Base-by-base conservation (phyloP, 2,329 filamentous ascomycete species). In the Nothopassalora personata region DNA sequence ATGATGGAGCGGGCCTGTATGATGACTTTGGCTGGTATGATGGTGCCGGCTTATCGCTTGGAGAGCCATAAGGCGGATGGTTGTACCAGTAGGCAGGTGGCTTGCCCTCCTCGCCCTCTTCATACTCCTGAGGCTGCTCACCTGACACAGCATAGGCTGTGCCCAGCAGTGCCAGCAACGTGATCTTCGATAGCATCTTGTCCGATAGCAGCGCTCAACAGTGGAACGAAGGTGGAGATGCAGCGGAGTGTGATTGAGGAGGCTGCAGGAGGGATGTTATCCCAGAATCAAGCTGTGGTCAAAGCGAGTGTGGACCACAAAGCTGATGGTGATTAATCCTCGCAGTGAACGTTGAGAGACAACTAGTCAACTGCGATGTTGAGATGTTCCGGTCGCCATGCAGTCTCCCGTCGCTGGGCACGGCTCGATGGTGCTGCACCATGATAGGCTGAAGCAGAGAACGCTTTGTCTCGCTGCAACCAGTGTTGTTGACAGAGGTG, bases 181-280 rank as follows among this genome's bases (percentile, higher is more conserved):
- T 52, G 51, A 61, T 52, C 56, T 58, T 58, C 43, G 52, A 61
- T 27, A 58, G 52, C 59, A 61, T 61, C 57, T 55, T 59, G 11
- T 27, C 30, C 49, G 19, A 33, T n/a, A 18, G 23, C n/a, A 39
- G 23, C 30, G 51, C 48, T 31, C 36, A 34, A 47, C 23, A 27
- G 31, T 34, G 19, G n/a, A 59, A 50, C 51, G 57, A 59, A 54
- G 45, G 48, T 47, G 28, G 30, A 33, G 30, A 23, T 53, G 45
- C 50, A 31, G 34, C 36, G 47, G 27, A 49, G 34, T 53, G 50
- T 39, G 53, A 45, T 0, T 15, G 53, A 27, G 50, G n/a, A 57
- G 48, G 34, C 45, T 36, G 54, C 33, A 48, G 28, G 52, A 49
- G 27, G 45, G 49, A 6, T 52, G 34, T 49, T 28, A 53, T 53